Base-by-base conservation (phyloP, 2,329 filamentous ascomycete genomes). In the Ascosphaera apis region DNA sequence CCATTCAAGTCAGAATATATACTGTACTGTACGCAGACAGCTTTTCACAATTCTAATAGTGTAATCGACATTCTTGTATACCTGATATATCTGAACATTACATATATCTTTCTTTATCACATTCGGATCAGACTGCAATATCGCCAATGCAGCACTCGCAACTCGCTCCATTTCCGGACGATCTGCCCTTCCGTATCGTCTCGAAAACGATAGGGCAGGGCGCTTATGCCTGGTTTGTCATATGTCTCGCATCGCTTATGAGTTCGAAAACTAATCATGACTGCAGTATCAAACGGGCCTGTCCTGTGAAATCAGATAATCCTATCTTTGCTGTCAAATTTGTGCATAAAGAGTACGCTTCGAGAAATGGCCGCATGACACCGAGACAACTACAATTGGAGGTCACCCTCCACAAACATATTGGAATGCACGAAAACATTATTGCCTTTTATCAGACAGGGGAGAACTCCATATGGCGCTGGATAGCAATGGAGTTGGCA, bases 401-500 rank as follows among this genome's bases (percentile, higher is more conserved):
- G 58, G 78, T 91, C 30, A 78, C 79, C 2, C 66, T 98, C 13
- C 88, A 98, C 60, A 76, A 74, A 36, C 77, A 86, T 50, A 75
- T 95, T 37, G 81, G 80, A 34, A 75, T 80, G 44, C 91, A 98
- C 52, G 72, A 76, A 37, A 92, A 98, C 54, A 77, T 98, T 44
- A 93, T 98, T 48, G 76, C 82, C 50, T 93, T 82, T 67, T 83
- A 91, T 47, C 75, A 77, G 31, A 78, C 76, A 1, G 86, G 83
- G 37, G 81, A 93, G 53, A 84, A 98, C 52, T 49, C 65, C 0
- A 60, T 75, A 13, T 98, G 88, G 86, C 72, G 79, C 46, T 98
- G 88, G 88, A 92, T 98, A 46, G 86, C 84, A 28, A 93, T 98
- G 83, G 88, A 98, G 56, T 76, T 81, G 45, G 88, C 88, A 33